phyloP scores from a whole-genome alignment of 495 filamentous ascomycete species.

The Extremus antarcticus region DNA sequence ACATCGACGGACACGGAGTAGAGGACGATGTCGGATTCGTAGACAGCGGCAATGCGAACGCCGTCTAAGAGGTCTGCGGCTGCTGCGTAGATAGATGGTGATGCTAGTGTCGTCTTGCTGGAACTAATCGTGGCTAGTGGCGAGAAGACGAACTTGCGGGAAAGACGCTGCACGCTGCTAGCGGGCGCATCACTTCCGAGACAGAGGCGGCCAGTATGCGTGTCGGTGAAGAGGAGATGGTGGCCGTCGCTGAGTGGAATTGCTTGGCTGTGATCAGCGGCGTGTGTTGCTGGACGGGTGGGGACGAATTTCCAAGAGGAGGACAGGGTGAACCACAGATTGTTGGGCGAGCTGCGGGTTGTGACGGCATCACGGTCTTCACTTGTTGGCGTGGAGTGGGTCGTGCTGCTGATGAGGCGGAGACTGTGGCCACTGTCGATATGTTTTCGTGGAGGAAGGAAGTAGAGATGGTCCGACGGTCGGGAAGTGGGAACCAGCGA shows the following conservation, averaged over 20 bases:
- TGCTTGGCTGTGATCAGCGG: conserved; percentile 54
- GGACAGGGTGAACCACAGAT: background rate
- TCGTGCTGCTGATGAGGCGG: conserved; percentile 57
- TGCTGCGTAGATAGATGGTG: conserved; percentile 48
- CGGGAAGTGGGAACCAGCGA: conserved; percentile 56
- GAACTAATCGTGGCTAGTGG: no score
- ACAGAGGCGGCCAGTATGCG: conserved; percentile 46
- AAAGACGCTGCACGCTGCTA: conserved; percentile 41
- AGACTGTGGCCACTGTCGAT: conserved; percentile 46
- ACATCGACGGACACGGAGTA: conserved; percentile 56
- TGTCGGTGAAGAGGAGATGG: conserved; percentile 62
- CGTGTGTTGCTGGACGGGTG: background rate
- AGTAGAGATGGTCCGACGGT: conserved; percentile 56
- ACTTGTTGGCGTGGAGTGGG: conserved; percentile 23
- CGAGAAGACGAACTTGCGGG: conserved; percentile 37
- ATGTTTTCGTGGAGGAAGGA: conserved; percentile 47
- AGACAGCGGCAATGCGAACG: conserved; percentile 51
- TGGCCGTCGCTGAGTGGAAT: conserved; percentile 59
- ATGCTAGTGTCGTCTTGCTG: no score
- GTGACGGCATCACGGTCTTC: background rate
- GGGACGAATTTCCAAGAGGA: background rate
- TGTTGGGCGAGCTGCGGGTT: background rate
- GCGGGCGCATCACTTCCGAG: conserved; percentile 57
- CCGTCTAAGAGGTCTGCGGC: conserved; percentile 52
- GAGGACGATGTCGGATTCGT: conserved; percentile 42